Conservation (phyloP, 805 yeast species). For the Saccharomyces mikatae region DNA sequence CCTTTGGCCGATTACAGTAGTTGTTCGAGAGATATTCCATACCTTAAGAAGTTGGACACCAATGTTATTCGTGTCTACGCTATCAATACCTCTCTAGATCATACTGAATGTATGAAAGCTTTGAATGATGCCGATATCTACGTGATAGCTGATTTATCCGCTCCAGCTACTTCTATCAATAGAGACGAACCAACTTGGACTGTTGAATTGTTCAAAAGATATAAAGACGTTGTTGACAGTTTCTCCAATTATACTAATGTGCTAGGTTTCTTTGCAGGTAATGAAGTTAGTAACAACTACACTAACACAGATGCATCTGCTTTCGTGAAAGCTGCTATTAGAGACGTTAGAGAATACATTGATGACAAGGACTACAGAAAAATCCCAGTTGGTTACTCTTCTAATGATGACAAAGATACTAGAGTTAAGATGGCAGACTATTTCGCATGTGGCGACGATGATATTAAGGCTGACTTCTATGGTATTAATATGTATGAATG, state of each 20-base stretch:
- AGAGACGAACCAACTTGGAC: conserved; percentile 59
- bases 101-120: conserved; percentile 57
- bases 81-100: conserved; percentile 54
- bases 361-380: conserved; percentile 50
- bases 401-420: conserved; percentile 64
- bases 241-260: conserved; percentile 65
- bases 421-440: conserved; percentile 65
- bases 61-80: conserved; percentile 75
- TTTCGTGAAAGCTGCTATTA: conserved; percentile 73
- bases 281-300: conserved; percentile 65
- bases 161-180: conserved; percentile 56
- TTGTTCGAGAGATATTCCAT: conserved; percentile 70
- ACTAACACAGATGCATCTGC: conserved; percentile 70
- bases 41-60: conserved; percentile 51
- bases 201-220: conserved; percentile 54
- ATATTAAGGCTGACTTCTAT: conserved; percentile 66
- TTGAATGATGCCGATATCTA: conserved; percentile 71
- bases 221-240: conserved; percentile 59
- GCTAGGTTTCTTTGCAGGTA: conserved; percentile 80
- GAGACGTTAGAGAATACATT: conserved; percentile 69
- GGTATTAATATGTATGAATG: conserved; percentile 88
- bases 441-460: conserved; percentile 65
- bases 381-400: conserved; percentile 77
- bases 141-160: conserved; percentile 70
- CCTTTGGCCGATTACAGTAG: conserved; percentile 56